Percentiles rank a stretch among this genome's conserved stretches.
Evolutionary conservation across 768 basidiomycete species (phyloP).

Genomic region (Tephrocybe rancida): DNA sequence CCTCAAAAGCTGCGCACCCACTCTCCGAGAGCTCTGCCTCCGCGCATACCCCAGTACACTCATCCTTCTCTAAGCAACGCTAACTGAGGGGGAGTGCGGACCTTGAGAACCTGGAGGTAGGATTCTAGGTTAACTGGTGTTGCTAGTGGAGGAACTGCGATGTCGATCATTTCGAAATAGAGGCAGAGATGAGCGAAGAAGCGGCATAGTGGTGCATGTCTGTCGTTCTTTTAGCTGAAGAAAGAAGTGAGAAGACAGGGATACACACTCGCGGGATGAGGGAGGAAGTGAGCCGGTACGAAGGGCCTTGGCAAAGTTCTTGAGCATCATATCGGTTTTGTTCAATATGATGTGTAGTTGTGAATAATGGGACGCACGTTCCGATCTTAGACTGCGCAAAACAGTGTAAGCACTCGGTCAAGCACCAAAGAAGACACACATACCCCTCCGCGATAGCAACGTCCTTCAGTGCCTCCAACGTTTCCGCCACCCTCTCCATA

Average conservation of each 20-base stretch:
- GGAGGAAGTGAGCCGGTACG: conserved; percentile 49
- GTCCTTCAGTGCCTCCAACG: conserved; percentile 59
- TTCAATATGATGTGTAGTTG: conserved; percentile 80
- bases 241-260: neutral
- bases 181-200: conserved; percentile 96
- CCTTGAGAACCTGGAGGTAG: conserved; percentile 88
- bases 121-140: conserved; percentile 85
- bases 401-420: neutral
- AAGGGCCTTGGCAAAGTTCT: conserved; percentile 65
- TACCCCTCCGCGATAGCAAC: conserved; percentile 69
- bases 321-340: conserved; percentile 66
- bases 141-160: conserved; percentile 70
- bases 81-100: too few species aligned
- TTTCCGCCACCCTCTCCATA: conserved; percentile 61
- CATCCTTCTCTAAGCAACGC: too few species aligned
- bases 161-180: conserved; percentile 81
- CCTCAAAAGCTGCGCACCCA: too few species aligned
- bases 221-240: conserved; percentile 23
- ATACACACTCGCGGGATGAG: conserved; percentile 56
- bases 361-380: conserved; percentile 80
- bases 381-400: conserved; percentile 65
- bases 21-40: too few species aligned
- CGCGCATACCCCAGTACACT: too few species aligned
- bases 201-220: conserved; percentile 73
- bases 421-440: conserved; percentile 4